Base-by-base conservation (phyloP, 2,329 filamentous ascomycete genomes). In the Trichoderma sp. region DNA sequence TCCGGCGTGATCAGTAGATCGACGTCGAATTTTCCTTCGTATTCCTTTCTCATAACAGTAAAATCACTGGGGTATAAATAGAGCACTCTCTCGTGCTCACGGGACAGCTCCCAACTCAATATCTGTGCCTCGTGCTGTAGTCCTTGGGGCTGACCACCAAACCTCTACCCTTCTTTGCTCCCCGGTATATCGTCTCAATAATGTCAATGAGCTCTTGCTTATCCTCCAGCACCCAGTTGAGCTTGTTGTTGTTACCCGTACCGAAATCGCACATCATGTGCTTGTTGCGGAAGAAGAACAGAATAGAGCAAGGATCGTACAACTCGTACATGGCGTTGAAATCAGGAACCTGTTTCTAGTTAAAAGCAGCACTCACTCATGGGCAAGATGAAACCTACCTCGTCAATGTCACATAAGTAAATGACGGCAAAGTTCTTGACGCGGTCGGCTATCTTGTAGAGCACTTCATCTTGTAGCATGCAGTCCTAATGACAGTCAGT, bases 141-240 rank as follows among this genome's bases (percentile, higher is more conserved):
- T 81, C 95, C 86, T 98, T 99, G 1, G 95, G 96, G 79, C 94
- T 97, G 75, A 98, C 94, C 53, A 99, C 96, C 76, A 99, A 84
- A 92, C 97, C 96, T 68, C 95, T 87, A 0, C 97, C 96, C 85
- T 99, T 99, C 88, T 97, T 98, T 36, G 96, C 96, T n/a, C 96
- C 96, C 72, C 95, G 91, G 81, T 98, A 99, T 73, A 99, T 95
- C 5, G 95, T 98, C 86, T 99, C 96, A 79, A 98, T 91, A 76
- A 99, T 99, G 83, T 99, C 96, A 78, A 99, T 97, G 78, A 99
- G 86, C 84, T 99, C 96, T 82, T 98, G 95, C 84, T 99, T 98
- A 80, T 99, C 95, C 83, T 98, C 95, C 34, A 83, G 86, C 62
- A 97, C 93, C 91, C 94, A 97, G 81, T 98, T 98, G 76, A 98